These are phyloP conservation scores for Thelephora terrestris DNA, from an alignment of 1,284 basidiomycete genomes.

Conservation along the genomic window DNA sequence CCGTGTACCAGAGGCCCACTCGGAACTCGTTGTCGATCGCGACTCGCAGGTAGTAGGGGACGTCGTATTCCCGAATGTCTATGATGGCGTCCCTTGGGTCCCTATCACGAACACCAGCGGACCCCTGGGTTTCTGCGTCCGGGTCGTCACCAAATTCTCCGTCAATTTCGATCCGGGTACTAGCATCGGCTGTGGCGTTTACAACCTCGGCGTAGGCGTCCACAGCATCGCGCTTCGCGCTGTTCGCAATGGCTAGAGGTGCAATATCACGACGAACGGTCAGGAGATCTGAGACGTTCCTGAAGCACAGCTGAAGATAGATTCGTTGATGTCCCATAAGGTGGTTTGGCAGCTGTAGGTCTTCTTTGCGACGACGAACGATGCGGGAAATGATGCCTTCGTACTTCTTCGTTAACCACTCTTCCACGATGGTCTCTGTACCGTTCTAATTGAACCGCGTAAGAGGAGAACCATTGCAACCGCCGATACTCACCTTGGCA, in stretches of 20 bases:
- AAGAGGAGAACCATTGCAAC: neutral
- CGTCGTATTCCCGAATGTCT: conserved; percentile 94
- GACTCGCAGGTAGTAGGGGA: conserved; percentile 95
- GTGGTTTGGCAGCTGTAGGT: conserved; percentile 93
- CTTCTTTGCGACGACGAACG: conserved; percentile 81
- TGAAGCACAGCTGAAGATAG: conserved; percentile 85
- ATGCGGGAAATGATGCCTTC: conserved; percentile 80
- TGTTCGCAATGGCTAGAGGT: conserved; percentile 83
- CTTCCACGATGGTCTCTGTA: conserved; percentile 86
- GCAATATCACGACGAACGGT: conserved; percentile 81
- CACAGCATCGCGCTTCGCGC: conserved; percentile 90
- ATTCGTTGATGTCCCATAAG: conserved; percentile 85
- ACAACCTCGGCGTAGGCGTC: conserved; percentile 99
- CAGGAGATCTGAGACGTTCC: conserved; percentile 89
- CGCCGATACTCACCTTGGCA: conserved; percentile 59
- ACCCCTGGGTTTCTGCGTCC: conserved; percentile 16
- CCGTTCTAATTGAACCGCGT: conserved; percentile 44
- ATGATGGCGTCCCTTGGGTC: conserved; percentile 89
- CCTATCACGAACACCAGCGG: conserved; percentile 36
- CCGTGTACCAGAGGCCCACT: conserved; percentile 94
- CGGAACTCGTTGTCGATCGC: conserved; percentile 98
- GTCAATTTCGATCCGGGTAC: conserved; percentile 61
- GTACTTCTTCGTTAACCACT: conserved; percentile 92
- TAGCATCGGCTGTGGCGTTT: conserved; percentile 51
- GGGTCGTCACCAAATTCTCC: conserved; percentile 48